Conservation (phyloP, 163 green algal species). For the Prototheca wickerhamii region DNA sequence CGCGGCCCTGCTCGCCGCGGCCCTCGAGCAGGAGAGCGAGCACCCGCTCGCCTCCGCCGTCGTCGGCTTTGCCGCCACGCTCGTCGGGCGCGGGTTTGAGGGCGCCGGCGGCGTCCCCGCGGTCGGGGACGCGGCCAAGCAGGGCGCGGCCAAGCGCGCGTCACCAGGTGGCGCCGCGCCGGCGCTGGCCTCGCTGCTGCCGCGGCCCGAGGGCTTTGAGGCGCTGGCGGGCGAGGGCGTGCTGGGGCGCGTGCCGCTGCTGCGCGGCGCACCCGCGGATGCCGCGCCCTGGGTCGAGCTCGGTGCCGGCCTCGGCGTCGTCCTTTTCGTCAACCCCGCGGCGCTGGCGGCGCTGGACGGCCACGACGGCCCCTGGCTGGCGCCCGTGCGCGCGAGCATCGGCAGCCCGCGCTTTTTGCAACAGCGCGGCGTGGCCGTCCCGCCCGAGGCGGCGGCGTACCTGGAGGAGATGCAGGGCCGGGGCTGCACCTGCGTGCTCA, state of each 20-base stretch:
- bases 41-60: conserved; percentile 85
- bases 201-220: not conserved
- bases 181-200: not conserved
- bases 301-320: no score
- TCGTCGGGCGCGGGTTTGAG: not conserved
- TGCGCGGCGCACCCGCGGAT: no score
- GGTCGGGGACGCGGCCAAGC: not conserved
- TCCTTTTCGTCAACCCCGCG: no score
- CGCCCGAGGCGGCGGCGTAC: conserved; percentile 57
- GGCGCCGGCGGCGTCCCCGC: not conserved
- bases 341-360: no score
- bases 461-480: conserved; percentile 35
- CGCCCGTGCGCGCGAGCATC: not conserved
- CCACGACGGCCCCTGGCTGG: not conserved
- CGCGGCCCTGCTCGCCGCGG: conserved; percentile 38
- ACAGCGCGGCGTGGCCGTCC: conserved; percentile 56
- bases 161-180: no score
- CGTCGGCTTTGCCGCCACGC: conserved; percentile 32
- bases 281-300: no score
- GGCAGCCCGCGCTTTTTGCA: conserved; percentile 13
- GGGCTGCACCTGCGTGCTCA: conserved; percentile 46
- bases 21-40: conserved; percentile 71
- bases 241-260: conserved; percentile 8
- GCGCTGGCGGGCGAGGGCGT: conserved; percentile 10
- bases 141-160: no score